A percentile compares a stretch with the other conserved stretches of the same genome.
These are phyloP conservation scores for Cryptosporidium xiaoi DNA, from an alignment of 169 alveolate genomes.

Conservation along the genomic window DNA sequence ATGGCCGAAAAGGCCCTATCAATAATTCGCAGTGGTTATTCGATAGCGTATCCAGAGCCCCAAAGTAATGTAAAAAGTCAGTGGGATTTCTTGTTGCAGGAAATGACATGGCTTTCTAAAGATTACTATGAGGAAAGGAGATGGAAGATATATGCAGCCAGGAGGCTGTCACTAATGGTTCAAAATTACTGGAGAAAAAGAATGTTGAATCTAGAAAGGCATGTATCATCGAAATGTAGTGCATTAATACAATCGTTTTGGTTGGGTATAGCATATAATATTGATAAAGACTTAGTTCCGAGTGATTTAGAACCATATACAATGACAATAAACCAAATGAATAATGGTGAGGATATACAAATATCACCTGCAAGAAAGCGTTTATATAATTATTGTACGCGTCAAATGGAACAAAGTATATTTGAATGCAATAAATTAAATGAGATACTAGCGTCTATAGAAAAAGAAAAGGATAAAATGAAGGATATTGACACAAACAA, in stretches of 20 bases:
- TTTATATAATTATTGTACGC: constrained; percentile 45
- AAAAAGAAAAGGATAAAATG: constrained; percentile 10
- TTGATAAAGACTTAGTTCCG: constrained; percentile 48
- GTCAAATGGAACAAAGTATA: constrained; percentile 42
- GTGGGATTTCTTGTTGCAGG: constrained; percentile 78
- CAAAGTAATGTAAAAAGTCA: constrained; percentile 75
- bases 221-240: constrained; percentile 50
- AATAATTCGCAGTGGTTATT: constrained; percentile 37
- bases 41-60: constrained; percentile 67
- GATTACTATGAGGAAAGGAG: constrained; percentile 83
- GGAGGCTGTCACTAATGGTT: constrained; percentile 78
- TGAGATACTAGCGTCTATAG: not conserved
- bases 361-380: constrained; percentile 42
- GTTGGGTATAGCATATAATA: constrained; percentile 57
- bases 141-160: constrained; percentile 83
- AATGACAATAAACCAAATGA: constrained; percentile 21
- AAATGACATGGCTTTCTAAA: constrained; percentile 83
- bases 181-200: constrained; percentile 75
- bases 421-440: constrained; percentile 34
- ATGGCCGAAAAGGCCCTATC: constrained; percentile 76
- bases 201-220: constrained; percentile 71
- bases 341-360: constrained; percentile 33
- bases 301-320: constrained; percentile 48
- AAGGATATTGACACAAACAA: not conserved
- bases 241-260: constrained; percentile 75